Percentiles rank a stretch among this genome's conserved stretches.
phyloP scores from a whole-genome alignment of 208 protist genomes.

The Acanthamoeba sp. region DNA sequence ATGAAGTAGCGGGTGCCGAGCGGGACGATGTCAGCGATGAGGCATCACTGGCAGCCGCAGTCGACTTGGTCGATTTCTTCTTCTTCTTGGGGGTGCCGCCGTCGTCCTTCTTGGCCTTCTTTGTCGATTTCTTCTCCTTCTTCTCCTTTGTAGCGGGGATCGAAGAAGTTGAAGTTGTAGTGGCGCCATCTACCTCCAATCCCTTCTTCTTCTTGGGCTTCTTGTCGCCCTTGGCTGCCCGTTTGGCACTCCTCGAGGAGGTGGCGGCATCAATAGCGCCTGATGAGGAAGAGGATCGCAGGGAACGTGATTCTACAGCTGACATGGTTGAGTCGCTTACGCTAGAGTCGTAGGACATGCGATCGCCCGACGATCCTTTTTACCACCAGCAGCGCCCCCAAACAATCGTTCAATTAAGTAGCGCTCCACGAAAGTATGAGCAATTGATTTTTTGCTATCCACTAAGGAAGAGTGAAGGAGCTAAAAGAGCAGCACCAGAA shows the following conservation, averaged over 20 bases:
- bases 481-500: no score
- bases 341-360: not conserved
- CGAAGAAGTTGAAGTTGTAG: not conserved
- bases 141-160: not conserved
- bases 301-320: slow-evolving; percentile 29
- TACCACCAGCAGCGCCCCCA: no score
- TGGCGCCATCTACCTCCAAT: not conserved
- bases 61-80: slow-evolving; percentile 19
- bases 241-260: not conserved
- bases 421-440: no score
- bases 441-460: no score
- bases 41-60: not conserved
- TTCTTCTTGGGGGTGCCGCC: slow-evolving; percentile 15
- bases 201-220: not conserved
- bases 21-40: not conserved
- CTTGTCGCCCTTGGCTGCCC: slow-evolving; percentile 30
- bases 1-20: not conserved
- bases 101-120: slow-evolving; percentile 8
- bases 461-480: no score
- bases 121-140: slow-evolving; percentile 27
- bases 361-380: not conserved
- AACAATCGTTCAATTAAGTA: no score
- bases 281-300: slow-evolving; percentile 27
- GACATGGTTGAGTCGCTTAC: not conserved
- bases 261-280: not conserved